These are phyloP conservation scores for Nicotiana obtusifolia DNA, from an alignment of 257 asterid genomes.

Conservation along the genomic window DNA sequence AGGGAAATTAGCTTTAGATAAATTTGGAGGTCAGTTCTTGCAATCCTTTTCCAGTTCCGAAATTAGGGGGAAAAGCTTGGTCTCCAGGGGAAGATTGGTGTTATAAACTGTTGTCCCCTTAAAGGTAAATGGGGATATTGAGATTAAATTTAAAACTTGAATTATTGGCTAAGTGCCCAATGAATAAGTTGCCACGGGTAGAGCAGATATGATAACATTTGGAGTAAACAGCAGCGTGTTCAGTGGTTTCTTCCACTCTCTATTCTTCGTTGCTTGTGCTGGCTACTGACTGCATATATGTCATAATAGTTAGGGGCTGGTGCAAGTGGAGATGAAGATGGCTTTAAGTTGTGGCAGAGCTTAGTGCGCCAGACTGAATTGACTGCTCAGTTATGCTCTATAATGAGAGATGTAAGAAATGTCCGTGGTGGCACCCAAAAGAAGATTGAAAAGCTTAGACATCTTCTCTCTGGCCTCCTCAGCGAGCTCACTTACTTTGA, in stretches of 20 bases:
- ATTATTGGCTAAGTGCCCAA: background rate
- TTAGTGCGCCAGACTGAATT: slow-evolving; percentile 93
- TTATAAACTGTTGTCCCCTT: too few species aligned
- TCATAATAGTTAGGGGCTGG: slow-evolving; percentile 57
- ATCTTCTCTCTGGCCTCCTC: slow-evolving; percentile 89
- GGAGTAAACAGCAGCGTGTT: background rate
- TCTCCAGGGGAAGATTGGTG: too few species aligned
- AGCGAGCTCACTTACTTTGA: slow-evolving; percentile 98
- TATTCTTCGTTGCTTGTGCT: background rate
- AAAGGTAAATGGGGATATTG: background rate
- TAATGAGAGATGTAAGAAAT: slow-evolving; percentile 91
- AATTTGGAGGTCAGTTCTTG: too few species aligned
- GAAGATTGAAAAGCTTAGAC: slow-evolving; percentile 97
- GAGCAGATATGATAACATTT: background rate
- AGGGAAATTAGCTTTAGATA: background rate
- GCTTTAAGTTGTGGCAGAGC: slow-evolving; percentile 93
- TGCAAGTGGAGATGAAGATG: slow-evolving; percentile 68
- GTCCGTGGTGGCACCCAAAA: slow-evolving; percentile 92
- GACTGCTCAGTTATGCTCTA: slow-evolving; percentile 91
- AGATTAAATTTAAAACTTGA: background rate
- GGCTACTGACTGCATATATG: slow-evolving; percentile 23
- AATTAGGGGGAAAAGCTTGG: too few species aligned
- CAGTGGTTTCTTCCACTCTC: background rate
- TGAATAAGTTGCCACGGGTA: background rate
- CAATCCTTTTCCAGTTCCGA: too few species aligned